phyloP scores from a whole-genome alignment of 2,329 filamentous ascomycete species.

The Paracorniculantispora psalliotae region DNA sequence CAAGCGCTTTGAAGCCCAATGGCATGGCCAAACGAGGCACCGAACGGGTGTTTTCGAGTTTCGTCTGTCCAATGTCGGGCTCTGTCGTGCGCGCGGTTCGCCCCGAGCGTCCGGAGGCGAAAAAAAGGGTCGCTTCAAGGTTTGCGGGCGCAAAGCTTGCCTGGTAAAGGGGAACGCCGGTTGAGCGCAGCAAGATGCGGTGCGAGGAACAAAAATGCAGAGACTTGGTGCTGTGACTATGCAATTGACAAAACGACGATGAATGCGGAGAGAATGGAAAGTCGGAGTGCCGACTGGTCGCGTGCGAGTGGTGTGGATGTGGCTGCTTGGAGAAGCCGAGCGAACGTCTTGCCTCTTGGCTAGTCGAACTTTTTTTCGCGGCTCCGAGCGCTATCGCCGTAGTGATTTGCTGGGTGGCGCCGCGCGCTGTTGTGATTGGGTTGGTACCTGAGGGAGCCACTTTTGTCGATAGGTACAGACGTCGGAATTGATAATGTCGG shows the following conservation, averaged over 20 bases:
- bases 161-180: not conserved
- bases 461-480: not conserved
- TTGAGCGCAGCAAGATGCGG: not conserved
- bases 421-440: slow-evolving; percentile 11
- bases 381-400: slow-evolving; percentile 14
- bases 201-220: not conserved
- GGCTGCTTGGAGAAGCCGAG: slow-evolving; percentile 2
- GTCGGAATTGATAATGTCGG: not conserved
- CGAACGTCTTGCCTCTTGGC: slow-evolving; percentile 1
- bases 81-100: not conserved
- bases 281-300: not conserved
- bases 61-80: not conserved
- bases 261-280: not conserved
- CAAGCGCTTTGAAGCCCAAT: slow-evolving; percentile 13
- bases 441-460: slow-evolving; percentile 13
- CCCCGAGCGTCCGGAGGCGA: not conserved
- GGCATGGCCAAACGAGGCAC: slow-evolving; percentile 7
- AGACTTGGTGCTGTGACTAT: not conserved
- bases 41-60: not conserved
- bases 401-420: slow-evolving; percentile 8
- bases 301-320: not conserved
- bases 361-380: slow-evolving; percentile 14
- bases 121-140: not conserved
- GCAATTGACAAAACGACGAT: slow-evolving; percentile 2
- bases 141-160: slow-evolving; percentile 2